phyloP scores from a whole-genome alignment of 2,329 filamentous ascomycete species.

The Sclerotinia glacialis region DNA sequence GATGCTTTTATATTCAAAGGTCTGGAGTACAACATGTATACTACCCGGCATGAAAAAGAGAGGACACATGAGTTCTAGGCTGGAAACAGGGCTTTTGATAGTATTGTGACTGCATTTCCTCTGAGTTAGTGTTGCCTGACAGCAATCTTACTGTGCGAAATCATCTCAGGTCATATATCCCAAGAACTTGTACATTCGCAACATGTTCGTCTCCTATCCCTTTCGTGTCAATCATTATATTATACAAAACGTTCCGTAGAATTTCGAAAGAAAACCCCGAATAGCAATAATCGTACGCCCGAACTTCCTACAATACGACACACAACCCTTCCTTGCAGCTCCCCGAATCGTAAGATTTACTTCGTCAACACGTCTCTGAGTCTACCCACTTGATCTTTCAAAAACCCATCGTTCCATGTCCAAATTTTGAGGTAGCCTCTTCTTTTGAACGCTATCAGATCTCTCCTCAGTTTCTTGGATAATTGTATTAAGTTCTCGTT shows the following conservation, averaged over 20 bases:
- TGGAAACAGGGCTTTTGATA: background rate
- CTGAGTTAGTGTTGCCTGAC: background rate
- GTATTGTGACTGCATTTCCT: background rate
- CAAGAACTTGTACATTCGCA: background rate
- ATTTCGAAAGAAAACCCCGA: no score
- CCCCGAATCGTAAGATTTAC: background rate
- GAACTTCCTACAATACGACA: background rate
- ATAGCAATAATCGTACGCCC: background rate
- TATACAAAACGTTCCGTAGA: background rate
- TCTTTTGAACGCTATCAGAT: conserved; percentile 30
- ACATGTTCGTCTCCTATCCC: background rate
- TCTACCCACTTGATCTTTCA: conserved; percentile 16
- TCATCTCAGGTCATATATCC: background rate
- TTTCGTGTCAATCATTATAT: background rate
- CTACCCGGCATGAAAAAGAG: background rate
- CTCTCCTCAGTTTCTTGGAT: conserved; percentile 29
- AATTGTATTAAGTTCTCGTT: conserved; percentile 30
- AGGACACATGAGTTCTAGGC: no score
- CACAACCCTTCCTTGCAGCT: no score
- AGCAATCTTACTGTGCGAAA: background rate
- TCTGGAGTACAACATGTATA: background rate
- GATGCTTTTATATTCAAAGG: no score
- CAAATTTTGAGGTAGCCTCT: conserved; percentile 23
- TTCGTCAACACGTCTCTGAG: background rate
- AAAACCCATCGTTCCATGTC: conserved; percentile 3